Base-by-base conservation (phyloP, 768 basidiomycete genomes). In the Leccinum variicolor region DNA sequence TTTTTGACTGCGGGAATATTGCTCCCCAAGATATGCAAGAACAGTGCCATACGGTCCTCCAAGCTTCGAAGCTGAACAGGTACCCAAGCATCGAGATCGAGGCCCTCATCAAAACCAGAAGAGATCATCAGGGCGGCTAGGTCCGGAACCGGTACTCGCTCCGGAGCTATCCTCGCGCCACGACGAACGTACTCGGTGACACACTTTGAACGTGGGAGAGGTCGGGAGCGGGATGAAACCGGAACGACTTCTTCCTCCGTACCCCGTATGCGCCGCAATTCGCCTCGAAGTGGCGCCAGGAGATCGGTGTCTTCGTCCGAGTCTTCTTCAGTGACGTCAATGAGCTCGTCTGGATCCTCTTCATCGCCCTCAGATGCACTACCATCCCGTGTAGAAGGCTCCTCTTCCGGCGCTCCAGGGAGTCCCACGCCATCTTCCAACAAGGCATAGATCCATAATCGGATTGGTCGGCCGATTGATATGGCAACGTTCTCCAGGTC, bases 391-490 rank as follows among this genome's bases (percentile, higher is more conserved):
- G 48, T 59, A 17, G 28, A 9, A 0, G 19, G 11, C 15, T 64
- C 55, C 7, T 62, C 59, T 26, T 59, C 67, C 4, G 69, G 64
- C 17, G 66, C 57, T 25, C 72, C 71, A 0, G 83, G 80, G 23
- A 92, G 72, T 45, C 89, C 90, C 47, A 89, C 75, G 17, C 80
- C 82, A 62, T 86, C 82, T 52, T 89, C 84, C 43, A 92, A 65
- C 25, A 92, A 75, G 0, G 89, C 78, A 66, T 89, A 88, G 29
- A 79, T 73, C 86, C 86, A 90, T 52, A 74, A 67, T 15, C 87
- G 79, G 50, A 92, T 78, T 1, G 83, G 81, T 29, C 84, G 72
- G 5, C 85, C 84, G 13, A 92, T 80, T 54, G 80, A 85, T 56
- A 82, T 73, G 19, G 81, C 75, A 11, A 87, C 85, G 1, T 83